phyloP scores from a whole-genome alignment of 164 flowering plant species.

The Akebia trifoliata region DNA sequence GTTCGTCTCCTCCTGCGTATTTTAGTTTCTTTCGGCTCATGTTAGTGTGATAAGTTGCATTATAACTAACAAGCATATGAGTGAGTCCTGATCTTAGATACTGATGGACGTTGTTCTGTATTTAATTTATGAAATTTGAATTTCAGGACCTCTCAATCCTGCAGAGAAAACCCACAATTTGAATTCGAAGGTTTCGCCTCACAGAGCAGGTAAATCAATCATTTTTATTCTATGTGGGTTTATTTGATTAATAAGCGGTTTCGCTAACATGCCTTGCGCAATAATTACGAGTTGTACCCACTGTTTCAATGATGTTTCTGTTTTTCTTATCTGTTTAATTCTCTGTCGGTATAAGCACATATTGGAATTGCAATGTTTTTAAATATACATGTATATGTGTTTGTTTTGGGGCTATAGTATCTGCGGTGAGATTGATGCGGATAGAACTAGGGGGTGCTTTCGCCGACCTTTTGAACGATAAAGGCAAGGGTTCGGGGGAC shows the following conservation, averaged over 20 bases:
- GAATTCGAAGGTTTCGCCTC: conserved; percentile 80
- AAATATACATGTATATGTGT: not conserved
- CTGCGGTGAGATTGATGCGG: conserved; percentile 88
- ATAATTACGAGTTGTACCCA: too few relatives aligned
- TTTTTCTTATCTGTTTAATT: not conserved
- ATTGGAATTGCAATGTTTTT: not conserved
- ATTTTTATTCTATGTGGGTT: not conserved
- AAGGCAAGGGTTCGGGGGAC: conserved; percentile 72
- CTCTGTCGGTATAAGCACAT: not conserved
- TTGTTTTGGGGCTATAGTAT: conserved; percentile 36
- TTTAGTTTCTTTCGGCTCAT: not conserved
- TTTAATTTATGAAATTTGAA: not conserved
- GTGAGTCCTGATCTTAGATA: not conserved
- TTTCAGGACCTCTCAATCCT: conserved; percentile 1
- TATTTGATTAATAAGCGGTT: not conserved
- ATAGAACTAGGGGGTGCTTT: conserved; percentile 90
- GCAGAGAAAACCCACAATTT: conserved; percentile 20
- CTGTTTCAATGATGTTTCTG: too few relatives aligned
- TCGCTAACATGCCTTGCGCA: not conserved
- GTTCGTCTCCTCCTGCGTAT: not conserved
- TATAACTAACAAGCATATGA: too few relatives aligned
- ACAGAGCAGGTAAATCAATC: conserved; percentile 63
- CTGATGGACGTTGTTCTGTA: not conserved
- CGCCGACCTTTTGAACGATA: conserved; percentile 82
- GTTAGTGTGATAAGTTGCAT: too few relatives aligned